Base-by-base conservation (phyloP, 2,329 filamentous ascomycete species). In the Xylaria hypoxylon region DNA sequence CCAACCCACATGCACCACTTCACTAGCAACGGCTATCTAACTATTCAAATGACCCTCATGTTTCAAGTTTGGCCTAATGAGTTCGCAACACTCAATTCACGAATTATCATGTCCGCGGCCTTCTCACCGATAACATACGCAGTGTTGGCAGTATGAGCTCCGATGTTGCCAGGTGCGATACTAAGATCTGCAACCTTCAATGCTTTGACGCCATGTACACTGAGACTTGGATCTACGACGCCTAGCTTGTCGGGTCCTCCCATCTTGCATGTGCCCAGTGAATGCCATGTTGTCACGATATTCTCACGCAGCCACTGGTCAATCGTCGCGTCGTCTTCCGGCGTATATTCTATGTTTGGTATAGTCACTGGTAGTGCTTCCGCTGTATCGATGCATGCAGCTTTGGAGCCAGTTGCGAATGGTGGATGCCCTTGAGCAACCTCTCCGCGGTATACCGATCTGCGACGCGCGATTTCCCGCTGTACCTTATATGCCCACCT, bases 401-500 rank as follows among this genome's bases (percentile, higher is more conserved):
- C 83, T 3, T 77, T 73, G 0, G 80, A 82, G 0, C 70, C 76
- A 1, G 74, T 63, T 0, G 79, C 70, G 67, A 85, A 86, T 19
- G 76, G 71, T 1, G 84, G 83, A 65, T 84, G 81, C 0, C 79
- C 75, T 5, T 76, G 69, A 2, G 78, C 75, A 1, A 84, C 48
- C 67, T 84, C 79, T 71, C 85, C 79, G 65, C 79, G 68, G 76
- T 83, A 88, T 57, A 81, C 79, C 2, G 81, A 77, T 73, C 86
- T 84, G 28, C 86, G 84, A 2, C 87, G 83, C 13, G 81, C 78
- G 56, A 89, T 83, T 73, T 89, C 87, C 4, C 88, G 85, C 28
- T 83, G 81, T 70, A 84, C 84, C 75, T 90, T 90, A 79, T 90
- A 90, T 1, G 80, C 82, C 86, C 87, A 89, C 15, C 87, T 70